Evolutionary conservation across 192 early-diverging fungal species (phyloP).

Genomic region (Coemansia sp.): DNA sequence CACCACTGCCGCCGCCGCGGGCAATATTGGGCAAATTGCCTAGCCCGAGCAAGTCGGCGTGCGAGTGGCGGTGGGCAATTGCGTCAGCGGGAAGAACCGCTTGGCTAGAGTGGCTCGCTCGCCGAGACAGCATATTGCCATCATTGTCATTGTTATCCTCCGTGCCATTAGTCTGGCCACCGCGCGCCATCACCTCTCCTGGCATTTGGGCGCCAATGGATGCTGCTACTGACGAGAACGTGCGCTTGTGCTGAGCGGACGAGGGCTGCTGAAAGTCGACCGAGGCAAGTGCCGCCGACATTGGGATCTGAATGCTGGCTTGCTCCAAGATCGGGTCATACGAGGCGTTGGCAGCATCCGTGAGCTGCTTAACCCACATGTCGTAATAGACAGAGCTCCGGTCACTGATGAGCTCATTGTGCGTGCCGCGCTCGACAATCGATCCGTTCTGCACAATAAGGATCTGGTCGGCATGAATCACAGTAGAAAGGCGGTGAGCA

Average conservation of each 20-base stretch:
- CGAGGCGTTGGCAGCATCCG: slow-evolving; percentile 53
- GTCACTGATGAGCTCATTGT: slow-evolving; percentile 68
- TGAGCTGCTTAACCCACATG: slow-evolving; percentile 91
- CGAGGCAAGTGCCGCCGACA: slow-evolving; percentile 17
- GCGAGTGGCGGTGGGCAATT: not conserved
- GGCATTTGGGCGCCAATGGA: not conserved
- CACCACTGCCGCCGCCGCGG: not conserved
- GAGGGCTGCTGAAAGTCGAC: not conserved
- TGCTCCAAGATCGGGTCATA: slow-evolving; percentile 37
- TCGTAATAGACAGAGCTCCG: slow-evolving; percentile 67
- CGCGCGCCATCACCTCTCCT: not conserved
- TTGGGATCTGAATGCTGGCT: slow-evolving; percentile 14
- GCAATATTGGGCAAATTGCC: not conserved
- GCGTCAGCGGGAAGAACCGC: not conserved
- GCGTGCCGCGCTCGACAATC: slow-evolving; percentile 81
- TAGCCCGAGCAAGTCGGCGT: not conserved
- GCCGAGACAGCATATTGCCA: not conserved
- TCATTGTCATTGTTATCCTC: not conserved
- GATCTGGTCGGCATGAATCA: slow-evolving; percentile 82
- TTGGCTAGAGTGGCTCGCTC: not conserved
- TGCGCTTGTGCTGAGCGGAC: not conserved
- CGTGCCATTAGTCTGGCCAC: not conserved
- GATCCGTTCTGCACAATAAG: slow-evolving; percentile 78
- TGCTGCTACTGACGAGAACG: not conserved
- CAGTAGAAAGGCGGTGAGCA: slow-evolving; percentile 83